Conservation (phyloP, 2,329 filamentous ascomycete genomes). For the Ophiostoma angusticollis region DNA sequence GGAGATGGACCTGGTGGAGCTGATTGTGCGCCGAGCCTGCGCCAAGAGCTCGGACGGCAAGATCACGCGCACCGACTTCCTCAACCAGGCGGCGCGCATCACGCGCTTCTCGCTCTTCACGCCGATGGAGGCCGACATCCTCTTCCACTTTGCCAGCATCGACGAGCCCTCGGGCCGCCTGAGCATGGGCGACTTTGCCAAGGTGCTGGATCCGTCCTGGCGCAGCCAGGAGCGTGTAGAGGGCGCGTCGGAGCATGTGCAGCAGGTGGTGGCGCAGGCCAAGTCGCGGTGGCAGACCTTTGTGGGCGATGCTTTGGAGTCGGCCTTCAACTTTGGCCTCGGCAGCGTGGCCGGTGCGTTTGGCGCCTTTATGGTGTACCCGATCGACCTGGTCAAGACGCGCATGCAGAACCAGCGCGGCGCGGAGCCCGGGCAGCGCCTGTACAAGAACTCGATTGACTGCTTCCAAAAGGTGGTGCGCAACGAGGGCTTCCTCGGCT, state of each 20-base stretch:
- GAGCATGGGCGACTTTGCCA: conserved; percentile 73
- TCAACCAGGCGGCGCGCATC: conserved; percentile 82
- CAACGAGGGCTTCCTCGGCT: conserved; percentile 78
- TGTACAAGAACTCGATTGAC: conserved; percentile 97
- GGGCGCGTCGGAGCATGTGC: conserved; percentile 28
- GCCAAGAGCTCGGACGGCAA: conserved; percentile 75
- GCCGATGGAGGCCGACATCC: conserved; percentile 95
- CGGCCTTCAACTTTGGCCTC: conserved; percentile 78
- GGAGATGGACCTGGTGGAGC: conserved; percentile 94
- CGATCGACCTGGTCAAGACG: conserved; percentile 97
- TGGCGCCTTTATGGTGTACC: conserved; percentile 98
- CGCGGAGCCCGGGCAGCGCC: conserved; percentile 64
- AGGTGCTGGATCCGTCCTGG: conserved; percentile 92
- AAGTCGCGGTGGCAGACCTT: conserved; percentile 44
- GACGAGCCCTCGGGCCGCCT: conserved; percentile 81
- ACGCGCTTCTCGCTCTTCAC: conserved; percentile 94
- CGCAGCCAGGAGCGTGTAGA: conserved; percentile 43
- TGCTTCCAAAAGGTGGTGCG: conserved; percentile 86
- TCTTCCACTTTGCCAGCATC: conserved; percentile 94
- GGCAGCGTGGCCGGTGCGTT: conserved; percentile 90
- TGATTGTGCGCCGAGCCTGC: conserved; percentile 80
- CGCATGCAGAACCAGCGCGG: conserved; percentile 94
- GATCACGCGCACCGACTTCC: conserved; percentile 86
- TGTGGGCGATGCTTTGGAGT: conserved; percentile 56
- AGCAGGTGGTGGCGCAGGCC: conserved; percentile 27